Evolutionary conservation across 169 alveolate species (phyloP).

Genomic region (Eimeria mitis): DNA sequence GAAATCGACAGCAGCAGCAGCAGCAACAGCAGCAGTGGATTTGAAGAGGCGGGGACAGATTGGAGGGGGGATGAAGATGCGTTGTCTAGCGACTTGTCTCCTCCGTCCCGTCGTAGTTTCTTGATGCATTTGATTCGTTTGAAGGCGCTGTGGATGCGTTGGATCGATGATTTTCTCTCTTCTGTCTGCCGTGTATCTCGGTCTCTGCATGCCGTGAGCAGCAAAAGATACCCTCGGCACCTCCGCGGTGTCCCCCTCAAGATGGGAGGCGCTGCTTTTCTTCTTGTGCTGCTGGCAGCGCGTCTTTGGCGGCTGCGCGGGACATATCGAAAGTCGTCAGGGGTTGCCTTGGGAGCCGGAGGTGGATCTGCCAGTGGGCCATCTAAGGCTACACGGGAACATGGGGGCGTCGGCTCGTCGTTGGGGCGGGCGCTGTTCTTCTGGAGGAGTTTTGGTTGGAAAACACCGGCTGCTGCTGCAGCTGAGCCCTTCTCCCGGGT

Average conservation of each 20-base stretch:
- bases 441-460: neutral
- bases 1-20: neutral
- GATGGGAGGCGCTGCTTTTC: neutral
- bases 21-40: neutral
- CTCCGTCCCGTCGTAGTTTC: neutral
- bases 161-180: neutral
- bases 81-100: neutral
- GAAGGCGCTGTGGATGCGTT: conserved; percentile 21
- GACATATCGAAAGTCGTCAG: neutral
- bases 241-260: neutral
- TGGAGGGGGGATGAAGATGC: conserved; percentile 2
- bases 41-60: neutral
- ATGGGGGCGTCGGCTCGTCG: neutral
- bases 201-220: neutral
- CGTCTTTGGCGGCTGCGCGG: conserved; percentile 26
- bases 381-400: neutral
- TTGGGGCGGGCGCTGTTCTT: neutral
- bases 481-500: conserved; percentile 43
- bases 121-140: neutral
- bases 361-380: too few species aligned
- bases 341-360: neutral
- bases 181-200: neutral
- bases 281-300: neutral
- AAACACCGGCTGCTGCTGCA: neutral
- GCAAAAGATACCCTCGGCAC: neutral